Evolutionary conservation across 176 grass and related monocot species (phyloP).

Genomic region (Stipa capillata): DNA sequence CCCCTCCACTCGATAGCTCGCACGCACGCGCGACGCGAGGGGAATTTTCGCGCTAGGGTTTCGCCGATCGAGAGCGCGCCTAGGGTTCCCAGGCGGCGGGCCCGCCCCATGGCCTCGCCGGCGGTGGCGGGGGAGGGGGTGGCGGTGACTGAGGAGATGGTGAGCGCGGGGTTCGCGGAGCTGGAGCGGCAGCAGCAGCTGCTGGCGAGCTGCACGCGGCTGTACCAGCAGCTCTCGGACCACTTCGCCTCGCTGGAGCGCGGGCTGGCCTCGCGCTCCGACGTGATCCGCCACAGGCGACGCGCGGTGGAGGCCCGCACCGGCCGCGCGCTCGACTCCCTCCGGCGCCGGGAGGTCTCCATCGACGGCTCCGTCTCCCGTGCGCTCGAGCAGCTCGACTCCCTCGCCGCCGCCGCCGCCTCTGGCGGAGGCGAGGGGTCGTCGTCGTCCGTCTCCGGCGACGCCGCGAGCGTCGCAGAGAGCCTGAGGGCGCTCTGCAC

Average conservation of each 20-base stretch:
- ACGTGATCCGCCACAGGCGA: conserved; percentile 43
- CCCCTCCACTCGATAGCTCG: background rate
- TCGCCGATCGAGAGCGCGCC: background rate
- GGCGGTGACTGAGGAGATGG: conserved; percentile 23
- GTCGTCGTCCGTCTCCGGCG: background rate
- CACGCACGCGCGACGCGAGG: background rate
- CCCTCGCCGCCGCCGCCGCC: too few species aligned
- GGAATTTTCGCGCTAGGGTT: conserved; percentile 38
- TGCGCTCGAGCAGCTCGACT: conserved; percentile 39
- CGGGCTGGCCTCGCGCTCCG: conserved; percentile 44
- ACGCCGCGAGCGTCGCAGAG: too few species aligned
- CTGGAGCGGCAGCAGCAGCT: conserved; percentile 81
- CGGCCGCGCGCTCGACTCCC: conserved; percentile 29
- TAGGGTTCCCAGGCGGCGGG: conserved; percentile 8
- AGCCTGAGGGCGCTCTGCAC: too few species aligned
- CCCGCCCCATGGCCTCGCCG: conserved; percentile 14
- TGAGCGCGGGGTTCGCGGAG: conserved; percentile 67
- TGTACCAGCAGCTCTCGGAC: conserved; percentile 74
- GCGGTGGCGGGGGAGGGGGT: background rate
- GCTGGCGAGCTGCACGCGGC: conserved; percentile 63
- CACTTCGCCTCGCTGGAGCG: conserved; percentile 80
- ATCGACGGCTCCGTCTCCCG: conserved; percentile 49
- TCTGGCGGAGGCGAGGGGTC: background rate
- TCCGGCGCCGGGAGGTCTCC: conserved; percentile 43
- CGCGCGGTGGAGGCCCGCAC: conserved; percentile 37